These are phyloP conservation scores for Scutellaria baicalensis DNA, from an alignment of 257 asterid species.

Conservation along the genomic window DNA sequence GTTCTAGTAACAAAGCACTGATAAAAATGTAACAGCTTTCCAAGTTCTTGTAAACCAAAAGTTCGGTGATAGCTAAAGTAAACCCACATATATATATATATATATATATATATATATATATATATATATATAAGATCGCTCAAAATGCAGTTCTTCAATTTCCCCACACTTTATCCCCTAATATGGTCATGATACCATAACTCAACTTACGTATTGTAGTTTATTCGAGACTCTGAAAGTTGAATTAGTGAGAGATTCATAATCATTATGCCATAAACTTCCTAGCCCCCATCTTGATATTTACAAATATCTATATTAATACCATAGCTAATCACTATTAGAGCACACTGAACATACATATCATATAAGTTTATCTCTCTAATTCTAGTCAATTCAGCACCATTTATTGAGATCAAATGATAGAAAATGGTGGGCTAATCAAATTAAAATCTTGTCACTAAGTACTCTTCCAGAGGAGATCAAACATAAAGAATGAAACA, in stretches of 20 bases:
- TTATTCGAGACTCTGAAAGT: not conserved
- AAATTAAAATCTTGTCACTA: not conserved
- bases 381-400: not conserved
- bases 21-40: not conserved
- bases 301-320: not conserved
- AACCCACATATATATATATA: no score
- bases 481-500: not conserved
- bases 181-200: not conserved
- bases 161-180: not conserved
- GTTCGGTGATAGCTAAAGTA: not conserved
- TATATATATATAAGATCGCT: not conserved
- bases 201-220: not conserved
- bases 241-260: not conserved
- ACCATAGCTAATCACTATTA: not conserved
- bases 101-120: not conserved
- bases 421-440: not conserved
- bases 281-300: not conserved
- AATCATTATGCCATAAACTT: not conserved
- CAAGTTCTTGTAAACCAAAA: not conserved
- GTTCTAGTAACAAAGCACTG: not conserved
- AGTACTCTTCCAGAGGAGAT: not conserved
- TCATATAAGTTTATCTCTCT: not conserved
- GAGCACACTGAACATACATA: not conserved
- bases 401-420: not conserved
- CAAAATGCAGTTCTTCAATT: not conserved